phyloP scores from a whole-genome alignment of 2,329 filamentous ascomycete genomes.

The Phoma sp. region DNA sequence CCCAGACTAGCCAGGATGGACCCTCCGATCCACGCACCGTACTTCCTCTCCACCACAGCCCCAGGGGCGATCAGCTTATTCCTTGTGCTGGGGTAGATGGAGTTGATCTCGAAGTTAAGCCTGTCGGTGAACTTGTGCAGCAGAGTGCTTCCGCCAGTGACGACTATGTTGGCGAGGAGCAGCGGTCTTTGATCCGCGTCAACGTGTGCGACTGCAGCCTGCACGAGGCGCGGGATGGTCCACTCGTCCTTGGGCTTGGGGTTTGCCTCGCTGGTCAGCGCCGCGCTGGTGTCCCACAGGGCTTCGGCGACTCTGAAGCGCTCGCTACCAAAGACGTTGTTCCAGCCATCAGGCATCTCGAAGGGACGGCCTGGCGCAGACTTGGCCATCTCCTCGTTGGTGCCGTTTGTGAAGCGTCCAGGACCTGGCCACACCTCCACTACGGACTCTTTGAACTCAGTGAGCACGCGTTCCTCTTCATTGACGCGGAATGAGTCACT shows the following conservation, averaged over 20 bases:
- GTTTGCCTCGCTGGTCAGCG: conserved; percentile 61
- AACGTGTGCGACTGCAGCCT: conserved; percentile 75
- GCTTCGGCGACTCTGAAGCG: conserved; percentile 86
- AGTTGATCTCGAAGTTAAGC: conserved; percentile 80
- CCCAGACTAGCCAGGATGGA: conserved; percentile 94
- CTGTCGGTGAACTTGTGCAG: conserved; percentile 92
- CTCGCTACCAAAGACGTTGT: conserved; percentile 91
- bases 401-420: conserved; percentile 63
- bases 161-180: conserved; percentile 86
- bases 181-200: conserved; percentile 88
- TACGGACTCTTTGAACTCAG: conserved; percentile 97
- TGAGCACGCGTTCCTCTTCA: conserved; percentile 90
- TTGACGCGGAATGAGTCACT: conserved; percentile 76
- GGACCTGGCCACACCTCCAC: conserved; percentile 92
- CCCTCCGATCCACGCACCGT: conserved; percentile 94
- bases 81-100: conserved; percentile 81
- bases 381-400: conserved; percentile 77
- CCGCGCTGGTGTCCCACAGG: conserved; percentile 85
- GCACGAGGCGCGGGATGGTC: conserved; percentile 83
- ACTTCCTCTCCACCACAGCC: conserved; percentile 85
- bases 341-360: conserved; percentile 96
- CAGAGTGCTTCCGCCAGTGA: conserved; percentile 86
- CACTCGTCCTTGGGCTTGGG: conserved; percentile 70
- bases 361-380: conserved; percentile 82
- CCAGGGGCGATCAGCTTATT: conserved; percentile 89